Evolutionary conservation across 306 rosid genomes (phyloP).

Genomic region (Pyrus pyrifolia): DNA sequence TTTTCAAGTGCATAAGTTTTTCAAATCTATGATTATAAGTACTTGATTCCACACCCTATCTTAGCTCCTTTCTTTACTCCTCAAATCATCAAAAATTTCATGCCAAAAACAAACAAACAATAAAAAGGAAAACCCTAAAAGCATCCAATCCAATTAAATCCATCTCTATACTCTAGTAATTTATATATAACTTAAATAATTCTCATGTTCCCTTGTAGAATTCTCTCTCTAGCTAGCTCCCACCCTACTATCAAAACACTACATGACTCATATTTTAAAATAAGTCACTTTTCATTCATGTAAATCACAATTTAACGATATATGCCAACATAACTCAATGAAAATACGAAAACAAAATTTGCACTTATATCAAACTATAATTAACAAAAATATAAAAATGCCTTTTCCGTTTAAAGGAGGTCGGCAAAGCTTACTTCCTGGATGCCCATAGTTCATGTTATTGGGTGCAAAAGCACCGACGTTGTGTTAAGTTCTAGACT

Average conservation of each 20-base stretch:
- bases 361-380: background rate
- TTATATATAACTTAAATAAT: background rate
- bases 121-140: slow-evolving; percentile 2
- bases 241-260: slow-evolving; percentile 9
- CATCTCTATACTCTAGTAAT: background rate
- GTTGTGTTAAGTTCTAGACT: slow-evolving; percentile 10
- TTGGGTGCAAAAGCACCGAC: slow-evolving; percentile 42
- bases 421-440: slow-evolving; percentile 26
- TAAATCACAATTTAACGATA: background rate
- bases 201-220: slow-evolving; percentile 1
- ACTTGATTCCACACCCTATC: slow-evolving; percentile 13
- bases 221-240: slow-evolving; percentile 27
- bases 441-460: slow-evolving; percentile 27
- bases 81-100: background rate
- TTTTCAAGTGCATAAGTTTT: slow-evolving; percentile 40
- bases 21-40: slow-evolving; percentile 25
- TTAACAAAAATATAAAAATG: too few relatives aligned
- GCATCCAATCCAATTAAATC: slow-evolving; percentile 2
- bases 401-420: background rate
- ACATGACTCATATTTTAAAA: background rate
- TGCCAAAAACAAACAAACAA: slow-evolving; percentile 10
- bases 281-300: too few relatives aligned
- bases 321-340: too few relatives aligned
- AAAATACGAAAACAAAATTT: too few relatives aligned
- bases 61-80: background rate